Percentiles rank a stretch among this genome's conserved stretches.
Conservation (phyloP, 805 yeast species). For the Cyberlindnera maritima region DNA sequence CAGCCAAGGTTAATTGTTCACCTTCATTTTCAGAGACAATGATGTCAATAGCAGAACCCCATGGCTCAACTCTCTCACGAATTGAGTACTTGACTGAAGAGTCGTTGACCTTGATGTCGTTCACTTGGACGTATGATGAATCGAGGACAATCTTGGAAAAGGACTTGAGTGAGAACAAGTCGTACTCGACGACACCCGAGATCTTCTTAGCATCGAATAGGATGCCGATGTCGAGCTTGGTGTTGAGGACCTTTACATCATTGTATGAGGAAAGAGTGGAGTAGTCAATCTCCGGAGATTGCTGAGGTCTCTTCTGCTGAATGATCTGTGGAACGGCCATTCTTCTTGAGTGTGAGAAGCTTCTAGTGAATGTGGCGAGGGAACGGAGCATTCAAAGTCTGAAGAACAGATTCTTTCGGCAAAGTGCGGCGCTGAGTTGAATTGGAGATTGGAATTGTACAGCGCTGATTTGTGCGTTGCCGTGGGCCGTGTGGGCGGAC, state of each 20-base stretch:
- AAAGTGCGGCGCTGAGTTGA: not conserved
- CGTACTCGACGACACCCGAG: slow-evolving; percentile 52
- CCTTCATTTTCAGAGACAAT: slow-evolving; percentile 12
- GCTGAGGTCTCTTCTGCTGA: slow-evolving; percentile 30
- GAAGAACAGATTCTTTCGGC: not conserved
- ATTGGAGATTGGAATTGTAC: not conserved
- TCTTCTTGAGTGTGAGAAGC: not conserved
- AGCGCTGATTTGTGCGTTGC: not conserved
- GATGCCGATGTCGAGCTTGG: slow-evolving; percentile 52
- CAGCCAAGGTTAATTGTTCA: slow-evolving; percentile 28
- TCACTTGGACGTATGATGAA: slow-evolving; percentile 58
- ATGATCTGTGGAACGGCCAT: slow-evolving; percentile 28
- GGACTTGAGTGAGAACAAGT: slow-evolving; percentile 35
- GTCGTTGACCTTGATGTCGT: slow-evolving; percentile 43
- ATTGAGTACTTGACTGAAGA: slow-evolving; percentile 31
- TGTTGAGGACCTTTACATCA: slow-evolving; percentile 47
- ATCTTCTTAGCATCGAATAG: slow-evolving; percentile 52
- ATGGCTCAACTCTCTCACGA: slow-evolving; percentile 44
- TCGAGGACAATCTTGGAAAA: slow-evolving; percentile 53
- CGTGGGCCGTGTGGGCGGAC: not conserved
- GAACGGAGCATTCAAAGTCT: slow-evolving; percentile 1
- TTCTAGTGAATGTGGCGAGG: not conserved
- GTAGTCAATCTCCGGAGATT: slow-evolving; percentile 58
- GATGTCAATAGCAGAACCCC: slow-evolving; percentile 53
- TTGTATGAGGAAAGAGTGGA: slow-evolving; percentile 77